A percentile compares a stretch with the other conserved stretches of the same genome.
phyloP scores from a whole-genome alignment of 1,284 basidiomycete genomes.

The Puccinia sorghi region DNA sequence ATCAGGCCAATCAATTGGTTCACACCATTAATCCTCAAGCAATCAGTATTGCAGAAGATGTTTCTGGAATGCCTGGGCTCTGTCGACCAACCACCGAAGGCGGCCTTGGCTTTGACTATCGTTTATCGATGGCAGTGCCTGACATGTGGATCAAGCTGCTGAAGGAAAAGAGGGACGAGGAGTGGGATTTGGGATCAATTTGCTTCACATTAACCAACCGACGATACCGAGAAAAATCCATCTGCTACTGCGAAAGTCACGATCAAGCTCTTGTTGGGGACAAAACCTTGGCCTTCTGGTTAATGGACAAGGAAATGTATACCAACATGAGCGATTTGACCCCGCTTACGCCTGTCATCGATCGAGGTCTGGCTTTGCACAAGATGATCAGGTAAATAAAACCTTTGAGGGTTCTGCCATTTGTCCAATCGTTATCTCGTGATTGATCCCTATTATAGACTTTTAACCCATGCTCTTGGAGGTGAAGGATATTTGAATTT shows the following conservation, averaged over 20 bases:
- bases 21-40: conserved; percentile 75
- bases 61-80: conserved; percentile 95
- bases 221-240: conserved; percentile 82
- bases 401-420: background rate
- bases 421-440: conserved; percentile 10
- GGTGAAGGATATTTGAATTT: conserved; percentile 98
- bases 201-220: conserved; percentile 87
- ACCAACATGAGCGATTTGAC: conserved; percentile 92
- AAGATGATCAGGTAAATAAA: conserved; percentile 87
- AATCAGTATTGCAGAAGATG: conserved; percentile 95
- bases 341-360: conserved; percentile 79
- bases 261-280: conserved; percentile 98
- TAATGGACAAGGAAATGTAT: conserved; percentile 99
- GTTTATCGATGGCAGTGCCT: conserved; percentile 94
- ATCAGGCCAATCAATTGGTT: conserved; percentile 84
- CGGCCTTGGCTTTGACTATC: conserved; percentile 95
- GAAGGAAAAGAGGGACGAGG: conserved; percentile 83
- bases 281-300: conserved; percentile 97
- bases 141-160: conserved; percentile 99
- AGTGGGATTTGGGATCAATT: conserved; percentile 86
- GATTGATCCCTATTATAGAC: conserved; percentile 61
- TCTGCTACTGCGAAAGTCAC: conserved; percentile 94
- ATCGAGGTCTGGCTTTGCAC: conserved; percentile 86
- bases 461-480: conserved; percentile 85
- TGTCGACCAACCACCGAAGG: conserved; percentile 77